These are phyloP conservation scores for Sugiyamaella floridensis DNA, from an alignment of 805 yeast species.

Conservation along the genomic window DNA sequence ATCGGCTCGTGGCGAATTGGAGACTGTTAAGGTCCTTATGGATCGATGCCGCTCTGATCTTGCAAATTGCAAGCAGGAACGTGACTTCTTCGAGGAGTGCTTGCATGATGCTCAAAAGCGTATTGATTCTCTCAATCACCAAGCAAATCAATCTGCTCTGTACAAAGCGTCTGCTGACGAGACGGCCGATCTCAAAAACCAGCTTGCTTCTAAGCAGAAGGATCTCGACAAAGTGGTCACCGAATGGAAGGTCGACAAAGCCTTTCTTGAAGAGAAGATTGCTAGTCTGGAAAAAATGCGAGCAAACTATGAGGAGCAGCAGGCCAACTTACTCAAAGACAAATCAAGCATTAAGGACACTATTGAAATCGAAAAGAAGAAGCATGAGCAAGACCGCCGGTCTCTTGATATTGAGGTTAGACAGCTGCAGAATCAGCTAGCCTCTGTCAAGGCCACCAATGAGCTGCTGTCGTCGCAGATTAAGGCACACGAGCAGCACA, in stretches of 20 bases:
- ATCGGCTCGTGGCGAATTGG: conserved; percentile 7
- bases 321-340: conserved; percentile 18
- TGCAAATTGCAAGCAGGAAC: conserved; percentile 13
- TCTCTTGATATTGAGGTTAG: conserved; percentile 27
- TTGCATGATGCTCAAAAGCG: conserved; percentile 7
- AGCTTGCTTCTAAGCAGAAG: conserved; percentile 5
- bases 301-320: conserved; percentile 10
- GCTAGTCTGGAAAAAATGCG: conserved; percentile 11
- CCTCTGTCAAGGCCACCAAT: conserved; percentile 1
- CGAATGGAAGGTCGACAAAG: conserved; percentile 13
- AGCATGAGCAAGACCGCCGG: conserved; percentile 24
- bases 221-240: conserved; percentile 20
- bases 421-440: conserved; percentile 28
- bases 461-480: conserved; percentile 5
- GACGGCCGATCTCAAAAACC: conserved; percentile 32
- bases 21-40: conserved; percentile 9
- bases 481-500: conserved; percentile 16
- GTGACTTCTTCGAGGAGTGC: conserved; percentile 11
- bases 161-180: conserved; percentile 22
- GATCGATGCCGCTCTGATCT: conserved; percentile 12
- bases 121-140: background rate
- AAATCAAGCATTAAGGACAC: conserved; percentile 25
- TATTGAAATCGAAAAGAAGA: conserved; percentile 27
- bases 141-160: conserved; percentile 7
- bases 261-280: conserved; percentile 12